phyloP scores from a whole-genome alignment of 768 basidiomycete genomes.

The Leccinum boreale region DNA sequence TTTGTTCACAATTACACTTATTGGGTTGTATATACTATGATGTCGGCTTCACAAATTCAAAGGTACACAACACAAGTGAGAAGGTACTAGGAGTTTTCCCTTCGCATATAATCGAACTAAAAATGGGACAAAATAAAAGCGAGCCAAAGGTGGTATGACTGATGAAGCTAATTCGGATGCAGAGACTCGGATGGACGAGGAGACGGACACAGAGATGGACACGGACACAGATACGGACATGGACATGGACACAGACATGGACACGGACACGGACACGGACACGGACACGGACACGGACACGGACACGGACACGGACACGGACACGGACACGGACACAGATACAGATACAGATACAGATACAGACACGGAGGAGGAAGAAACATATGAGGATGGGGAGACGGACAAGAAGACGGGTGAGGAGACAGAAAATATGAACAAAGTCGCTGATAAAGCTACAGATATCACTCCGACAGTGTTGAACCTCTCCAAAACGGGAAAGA shows the following conservation, averaged over 20 bases:
- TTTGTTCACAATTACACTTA: background rate
- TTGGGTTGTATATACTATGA: background rate
- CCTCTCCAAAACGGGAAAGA: background rate
- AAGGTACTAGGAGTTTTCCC: background rate
- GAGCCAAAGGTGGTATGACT: background rate
- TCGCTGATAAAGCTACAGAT: background rate
- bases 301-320: too few relatives aligned
- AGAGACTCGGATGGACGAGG: background rate
- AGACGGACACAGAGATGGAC: background rate
- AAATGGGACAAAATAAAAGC: background rate
- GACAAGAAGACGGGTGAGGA: background rate
- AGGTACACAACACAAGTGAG: background rate
- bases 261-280: too few relatives aligned
- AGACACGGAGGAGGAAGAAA: too few relatives aligned
- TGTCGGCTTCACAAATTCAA: background rate
- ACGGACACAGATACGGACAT: too few relatives aligned
- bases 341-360: too few relatives aligned
- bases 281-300: too few relatives aligned
- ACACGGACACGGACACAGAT: too few relatives aligned
- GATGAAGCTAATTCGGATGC: background rate
- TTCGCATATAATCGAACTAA: background rate
- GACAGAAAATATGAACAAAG: background rate
- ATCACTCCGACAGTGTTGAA: background rate
- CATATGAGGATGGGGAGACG: background rate
- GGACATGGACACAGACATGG: too few relatives aligned